phyloP scores from a whole-genome alignment of 331 rosid species.

The Cydonia oblonga region DNA sequence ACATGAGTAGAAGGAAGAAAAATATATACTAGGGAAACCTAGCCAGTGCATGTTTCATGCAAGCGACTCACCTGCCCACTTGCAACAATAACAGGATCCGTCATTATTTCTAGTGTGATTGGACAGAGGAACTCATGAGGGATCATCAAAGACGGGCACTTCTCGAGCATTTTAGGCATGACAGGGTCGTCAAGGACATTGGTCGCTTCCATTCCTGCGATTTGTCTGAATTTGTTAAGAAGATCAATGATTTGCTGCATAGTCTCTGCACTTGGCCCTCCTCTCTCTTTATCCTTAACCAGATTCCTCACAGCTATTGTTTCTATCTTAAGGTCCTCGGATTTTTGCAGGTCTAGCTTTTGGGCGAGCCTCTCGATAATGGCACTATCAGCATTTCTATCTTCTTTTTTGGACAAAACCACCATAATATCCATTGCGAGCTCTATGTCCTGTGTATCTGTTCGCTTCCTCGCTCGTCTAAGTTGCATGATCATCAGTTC shows the following conservation, averaged over 20 bases:
- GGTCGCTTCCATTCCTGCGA: slow-evolving; percentile 57
- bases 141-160: slow-evolving; percentile 53
- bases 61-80: slow-evolving; percentile 56
- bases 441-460: slow-evolving; percentile 71
- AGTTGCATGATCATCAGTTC: slow-evolving; percentile 63
- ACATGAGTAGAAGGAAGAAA: not conserved
- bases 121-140: slow-evolving; percentile 85
- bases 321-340: slow-evolving; percentile 52
- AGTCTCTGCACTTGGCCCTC: slow-evolving; percentile 35
- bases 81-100: slow-evolving; percentile 66
- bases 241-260: slow-evolving; percentile 35
- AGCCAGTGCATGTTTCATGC: not conserved
- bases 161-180: slow-evolving; percentile 32
- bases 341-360: slow-evolving; percentile 43
- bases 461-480: slow-evolving; percentile 52
- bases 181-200: slow-evolving; percentile 33
- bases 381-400: slow-evolving; percentile 53
- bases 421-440: slow-evolving; percentile 81
- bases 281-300: slow-evolving; percentile 45
- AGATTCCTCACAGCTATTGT: slow-evolving; percentile 43
- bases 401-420: slow-evolving; percentile 38
- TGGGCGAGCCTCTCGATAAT: slow-evolving; percentile 55
- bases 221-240: slow-evolving; percentile 54
- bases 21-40: not conserved
- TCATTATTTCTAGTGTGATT: slow-evolving; percentile 58